These are phyloP conservation scores for Colletotrichum incanum DNA, from an alignment of 2,329 filamentous ascomycete genomes.

Conservation along the genomic window DNA sequence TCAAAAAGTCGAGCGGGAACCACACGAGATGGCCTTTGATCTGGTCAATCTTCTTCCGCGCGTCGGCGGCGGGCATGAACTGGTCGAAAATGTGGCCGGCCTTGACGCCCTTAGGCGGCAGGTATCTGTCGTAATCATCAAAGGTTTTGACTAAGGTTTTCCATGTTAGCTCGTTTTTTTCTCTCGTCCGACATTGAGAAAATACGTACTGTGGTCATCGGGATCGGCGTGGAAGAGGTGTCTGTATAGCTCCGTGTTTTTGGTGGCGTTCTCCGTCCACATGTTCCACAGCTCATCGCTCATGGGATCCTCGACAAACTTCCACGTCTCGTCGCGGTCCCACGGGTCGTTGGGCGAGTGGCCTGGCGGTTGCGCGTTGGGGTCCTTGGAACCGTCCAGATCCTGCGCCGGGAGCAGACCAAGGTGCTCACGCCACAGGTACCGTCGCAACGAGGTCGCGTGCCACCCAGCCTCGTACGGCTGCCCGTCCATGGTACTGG, in stretches of 20 bases:
- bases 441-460: conserved; percentile 84
- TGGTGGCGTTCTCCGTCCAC: conserved; percentile 79
- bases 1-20: conserved; percentile 93
- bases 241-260: conserved; percentile 83
- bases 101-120: conserved; percentile 79
- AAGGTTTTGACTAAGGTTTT: conserved; percentile 80
- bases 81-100: conserved; percentile 90
- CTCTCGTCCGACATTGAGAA: background rate
- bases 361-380: conserved; percentile 81
- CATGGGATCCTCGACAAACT: conserved; percentile 80
- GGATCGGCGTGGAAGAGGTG: conserved; percentile 90
- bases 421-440: conserved; percentile 92
- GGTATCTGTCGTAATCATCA: conserved; percentile 88
- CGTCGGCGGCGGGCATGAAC: conserved; percentile 80
- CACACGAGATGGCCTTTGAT: conserved; percentile 90
- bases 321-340: conserved; percentile 73
- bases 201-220: conserved; percentile 76
- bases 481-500: conserved; percentile 84
- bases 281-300: conserved; percentile 75
- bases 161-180: conserved; percentile 36
- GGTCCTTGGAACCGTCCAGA: conserved; percentile 76
- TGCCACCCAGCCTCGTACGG: conserved; percentile 85
- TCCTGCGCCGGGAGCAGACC: conserved; percentile 84
- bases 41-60: conserved; percentile 81
- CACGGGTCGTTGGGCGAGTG: conserved; percentile 76